Evolutionary conservation across 225 moss, liverwort and hornwort genomes (phyloP), one percentile per base, ranked within the genome.

Genomic region (Asterella californica): DNA sequence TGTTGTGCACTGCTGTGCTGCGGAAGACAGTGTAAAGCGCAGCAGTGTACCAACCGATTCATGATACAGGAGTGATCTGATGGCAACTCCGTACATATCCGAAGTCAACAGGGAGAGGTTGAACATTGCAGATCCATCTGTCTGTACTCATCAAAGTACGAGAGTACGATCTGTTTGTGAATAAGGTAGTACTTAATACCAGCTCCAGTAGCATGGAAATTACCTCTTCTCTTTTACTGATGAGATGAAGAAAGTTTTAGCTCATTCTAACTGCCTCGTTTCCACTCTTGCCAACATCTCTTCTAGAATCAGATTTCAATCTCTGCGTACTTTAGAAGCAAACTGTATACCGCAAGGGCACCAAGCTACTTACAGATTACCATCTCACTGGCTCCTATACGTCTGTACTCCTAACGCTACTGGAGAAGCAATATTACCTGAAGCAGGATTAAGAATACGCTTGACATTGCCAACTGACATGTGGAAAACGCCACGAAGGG

Each of bases 1-100:
- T 27, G 34, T 70, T 37, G 11, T 47, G 25, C 24, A 25, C 45
- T 46, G 70, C 9, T 70, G 70, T 57, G 57, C 21, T 19, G 14
- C 4, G 29, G 6, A 70, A 25, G 10, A 25, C 21, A 15, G 22
- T 10, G 22, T 2, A 42, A 22, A 10, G 30, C 27, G 29, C 9
- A 59, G 6, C 14, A 63, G n/a, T 15, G 53, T 15, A 57, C 80
- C 14, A 4, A 80, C 80, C 80, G 73, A 45, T 80, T 93, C 88
- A 25, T 89, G 91, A 36, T 89, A 93, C 25, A 88, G 81, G 63
- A 91, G 1, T 12, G 88, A 86, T 9, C 91, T 87, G 14, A 93
- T 82, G 22, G 89, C 91, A 15, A 93, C 93, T 45, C 90, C 93
- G 90, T 89, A 93, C 91, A 91, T 91, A 81, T 93, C 91, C 24